Conservation (phyloP, 1,284 basidiomycete species). For the Moesziomyces aphidis region DNA sequence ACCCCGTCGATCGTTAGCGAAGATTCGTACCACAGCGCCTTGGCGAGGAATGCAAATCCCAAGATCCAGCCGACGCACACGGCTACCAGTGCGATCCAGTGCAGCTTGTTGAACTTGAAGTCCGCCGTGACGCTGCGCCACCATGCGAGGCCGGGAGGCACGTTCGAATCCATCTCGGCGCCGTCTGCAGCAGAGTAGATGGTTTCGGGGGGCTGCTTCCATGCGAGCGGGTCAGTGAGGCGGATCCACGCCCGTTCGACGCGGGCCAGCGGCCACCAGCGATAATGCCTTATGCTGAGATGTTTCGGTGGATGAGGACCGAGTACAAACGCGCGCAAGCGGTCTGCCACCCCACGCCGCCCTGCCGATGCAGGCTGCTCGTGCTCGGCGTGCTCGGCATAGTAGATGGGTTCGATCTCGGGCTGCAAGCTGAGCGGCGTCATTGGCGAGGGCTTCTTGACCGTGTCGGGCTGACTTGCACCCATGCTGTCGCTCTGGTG, state of each 20-base stretch:
- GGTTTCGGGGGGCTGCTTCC: constrained; percentile 35
- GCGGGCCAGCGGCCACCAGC: constrained; percentile 59
- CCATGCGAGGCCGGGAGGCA: constrained; percentile 27
- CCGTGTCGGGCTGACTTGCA: constrained; percentile 3
- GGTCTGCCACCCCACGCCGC: constrained; percentile 10
- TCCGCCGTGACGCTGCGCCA: constrained; percentile 31
- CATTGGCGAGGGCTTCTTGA: constrained; percentile 15
- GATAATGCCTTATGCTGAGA: constrained; percentile 51
- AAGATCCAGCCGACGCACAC: constrained; percentile 59
- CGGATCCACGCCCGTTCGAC: constrained; percentile 51
- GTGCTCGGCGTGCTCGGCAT: constrained; percentile 1
- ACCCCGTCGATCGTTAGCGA: constrained; percentile 12
- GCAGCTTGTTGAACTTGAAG: constrained; percentile 41
- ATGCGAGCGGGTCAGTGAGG: constrained; percentile 42
- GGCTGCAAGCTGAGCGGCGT: constrained; percentile 21
- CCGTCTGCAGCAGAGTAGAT: too few relatives aligned
- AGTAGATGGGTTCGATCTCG: constrained; percentile 26
- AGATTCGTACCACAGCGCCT: constrained; percentile 56
- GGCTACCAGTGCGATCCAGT: constrained; percentile 52
- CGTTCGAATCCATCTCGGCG: constrained; percentile 4
- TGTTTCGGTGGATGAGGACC: constrained; percentile 40
- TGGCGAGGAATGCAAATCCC: constrained; percentile 52
- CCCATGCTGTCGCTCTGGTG: constrained; percentile 11
- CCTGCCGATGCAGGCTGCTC: background rate
- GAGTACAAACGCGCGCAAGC: background rate